These are phyloP conservation scores for Cajanus cajan DNA, from an alignment of 306 rosid species.

Conservation along the genomic window DNA sequence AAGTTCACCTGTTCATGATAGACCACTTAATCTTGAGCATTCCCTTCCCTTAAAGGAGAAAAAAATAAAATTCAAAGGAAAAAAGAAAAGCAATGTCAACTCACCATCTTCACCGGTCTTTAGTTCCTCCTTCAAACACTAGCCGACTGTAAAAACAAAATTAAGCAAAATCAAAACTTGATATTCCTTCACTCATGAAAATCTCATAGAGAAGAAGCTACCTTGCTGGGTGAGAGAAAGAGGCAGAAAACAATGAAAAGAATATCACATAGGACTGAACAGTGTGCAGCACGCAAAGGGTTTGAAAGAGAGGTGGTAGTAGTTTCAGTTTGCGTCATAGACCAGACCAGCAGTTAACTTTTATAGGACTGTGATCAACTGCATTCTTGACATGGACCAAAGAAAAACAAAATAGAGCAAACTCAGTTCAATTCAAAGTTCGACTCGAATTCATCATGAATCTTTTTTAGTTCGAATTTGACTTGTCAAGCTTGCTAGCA, in stretches of 20 bases:
- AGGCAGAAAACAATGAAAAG: background rate
- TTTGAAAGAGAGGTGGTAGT: background rate
- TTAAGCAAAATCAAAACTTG: background rate
- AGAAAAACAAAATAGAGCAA: no score
- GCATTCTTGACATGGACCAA: background rate
- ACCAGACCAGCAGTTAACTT: no score
- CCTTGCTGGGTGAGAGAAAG: background rate
- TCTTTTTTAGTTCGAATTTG: no score
- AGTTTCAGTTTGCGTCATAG: background rate
- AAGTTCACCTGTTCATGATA: conserved; percentile 62
- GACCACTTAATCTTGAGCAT: background rate
- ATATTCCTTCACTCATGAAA: background rate
- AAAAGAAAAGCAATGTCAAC: background rate
- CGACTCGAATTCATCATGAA: no score
- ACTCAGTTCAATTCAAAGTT: no score
- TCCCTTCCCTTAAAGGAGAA: no score
- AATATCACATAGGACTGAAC: background rate
- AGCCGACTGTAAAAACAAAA: background rate
- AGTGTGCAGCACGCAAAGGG: background rate
- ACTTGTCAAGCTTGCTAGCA: no score
- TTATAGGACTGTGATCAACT: background rate
- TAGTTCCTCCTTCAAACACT: background rate
- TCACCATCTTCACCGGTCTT: conserved; percentile 44
- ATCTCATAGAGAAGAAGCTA: background rate
- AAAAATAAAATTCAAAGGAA: background rate